Percentiles rank a stretch among this genome's conserved stretches.
Conservation (phyloP, 2,329 filamentous ascomycete genomes). For the Stylonectria norvegica region DNA sequence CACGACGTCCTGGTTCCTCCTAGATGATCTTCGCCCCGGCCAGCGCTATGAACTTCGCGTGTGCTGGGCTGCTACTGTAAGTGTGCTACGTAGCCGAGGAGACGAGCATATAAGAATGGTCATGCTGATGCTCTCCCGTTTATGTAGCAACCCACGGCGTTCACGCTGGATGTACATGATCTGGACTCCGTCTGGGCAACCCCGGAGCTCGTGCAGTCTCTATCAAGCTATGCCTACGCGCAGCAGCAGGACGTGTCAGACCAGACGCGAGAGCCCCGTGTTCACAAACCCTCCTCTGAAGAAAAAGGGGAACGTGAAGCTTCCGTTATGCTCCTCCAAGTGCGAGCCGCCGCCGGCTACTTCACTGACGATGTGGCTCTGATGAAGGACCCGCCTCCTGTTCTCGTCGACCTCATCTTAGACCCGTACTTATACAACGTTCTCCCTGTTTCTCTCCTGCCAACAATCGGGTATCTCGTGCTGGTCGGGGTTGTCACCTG, state of each 20-base stretch:
- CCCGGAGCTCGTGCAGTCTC: conserved; percentile 60
- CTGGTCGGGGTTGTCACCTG: conserved; percentile 52
- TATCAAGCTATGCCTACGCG: conserved; percentile 58
- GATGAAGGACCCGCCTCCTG: conserved; percentile 71
- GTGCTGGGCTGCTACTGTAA: conserved; percentile 90
- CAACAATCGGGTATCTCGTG: conserved; percentile 66
- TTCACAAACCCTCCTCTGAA: conserved; percentile 4
- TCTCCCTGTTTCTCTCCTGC: conserved; percentile 72
- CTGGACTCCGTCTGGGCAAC: conserved; percentile 59
- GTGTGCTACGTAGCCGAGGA: conserved; percentile 32
- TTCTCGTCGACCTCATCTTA: conserved; percentile 77
- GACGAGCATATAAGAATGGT: not conserved
- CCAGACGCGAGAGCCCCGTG: conserved; percentile 6
- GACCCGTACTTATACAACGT: conserved; percentile 81
- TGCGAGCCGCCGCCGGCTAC: conserved; percentile 79
- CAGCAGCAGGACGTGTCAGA: conserved; percentile 35
- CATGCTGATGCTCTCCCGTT: conserved; percentile 6
- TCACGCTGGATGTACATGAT: conserved; percentile 65
- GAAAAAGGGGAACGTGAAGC: conserved; percentile 24
- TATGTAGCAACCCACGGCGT: conserved; percentile 79
- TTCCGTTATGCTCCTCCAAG: conserved; percentile 67
- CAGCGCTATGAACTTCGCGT: conserved; percentile 87
- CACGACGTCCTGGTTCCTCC: conserved; percentile 71
- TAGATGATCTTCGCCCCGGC: conserved; percentile 65
- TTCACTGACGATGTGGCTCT: conserved; percentile 70